These are phyloP conservation scores for Cordyceps militaris DNA, from an alignment of 2,329 filamentous ascomycete genomes.

Conservation along the genomic window DNA sequence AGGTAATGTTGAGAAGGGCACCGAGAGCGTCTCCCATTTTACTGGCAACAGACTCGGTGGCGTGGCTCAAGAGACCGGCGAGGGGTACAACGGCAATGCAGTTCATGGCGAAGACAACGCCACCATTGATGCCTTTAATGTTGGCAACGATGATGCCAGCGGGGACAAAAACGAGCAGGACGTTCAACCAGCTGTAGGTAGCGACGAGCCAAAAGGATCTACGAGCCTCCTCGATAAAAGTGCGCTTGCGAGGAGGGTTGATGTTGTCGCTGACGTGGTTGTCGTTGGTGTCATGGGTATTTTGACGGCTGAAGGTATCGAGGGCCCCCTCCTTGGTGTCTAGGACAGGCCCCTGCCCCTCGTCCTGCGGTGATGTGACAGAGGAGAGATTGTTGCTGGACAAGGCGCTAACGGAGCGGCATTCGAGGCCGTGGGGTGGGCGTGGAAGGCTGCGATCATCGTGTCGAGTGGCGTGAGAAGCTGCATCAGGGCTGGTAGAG, in stretches of 20 bases:
- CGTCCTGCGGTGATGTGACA: slow-evolving; percentile 40
- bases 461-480: slow-evolving; percentile 16
- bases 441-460: slow-evolving; percentile 17
- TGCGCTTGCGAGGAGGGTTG: slow-evolving; percentile 28
- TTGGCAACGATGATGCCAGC: slow-evolving; percentile 62
- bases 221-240: slow-evolving; percentile 43
- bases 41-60: slow-evolving; percentile 67
- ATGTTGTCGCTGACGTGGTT: slow-evolving; percentile 26
- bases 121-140: slow-evolving; percentile 45
- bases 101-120: slow-evolving; percentile 65
- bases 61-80: slow-evolving; percentile 63
- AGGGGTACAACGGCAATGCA: slow-evolving; percentile 69
- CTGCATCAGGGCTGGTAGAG: slow-evolving; percentile 17
- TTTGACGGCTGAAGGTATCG: slow-evolving; percentile 14
- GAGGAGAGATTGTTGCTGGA: slow-evolving; percentile 26
- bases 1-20: slow-evolving; percentile 68
- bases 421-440: slow-evolving; percentile 15
- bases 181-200: slow-evolving; percentile 69
- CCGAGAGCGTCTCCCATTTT: slow-evolving; percentile 67
- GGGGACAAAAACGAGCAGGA: slow-evolving; percentile 71
- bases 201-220: slow-evolving; percentile 49
- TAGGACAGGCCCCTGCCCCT: slow-evolving; percentile 53
- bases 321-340: slow-evolving; percentile 20
- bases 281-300: slow-evolving; percentile 23
- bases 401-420: slow-evolving; percentile 22